These are phyloP conservation scores for Tuber aestivum DNA, from an alignment of 495 filamentous ascomycete species.

Conservation along the genomic window DNA sequence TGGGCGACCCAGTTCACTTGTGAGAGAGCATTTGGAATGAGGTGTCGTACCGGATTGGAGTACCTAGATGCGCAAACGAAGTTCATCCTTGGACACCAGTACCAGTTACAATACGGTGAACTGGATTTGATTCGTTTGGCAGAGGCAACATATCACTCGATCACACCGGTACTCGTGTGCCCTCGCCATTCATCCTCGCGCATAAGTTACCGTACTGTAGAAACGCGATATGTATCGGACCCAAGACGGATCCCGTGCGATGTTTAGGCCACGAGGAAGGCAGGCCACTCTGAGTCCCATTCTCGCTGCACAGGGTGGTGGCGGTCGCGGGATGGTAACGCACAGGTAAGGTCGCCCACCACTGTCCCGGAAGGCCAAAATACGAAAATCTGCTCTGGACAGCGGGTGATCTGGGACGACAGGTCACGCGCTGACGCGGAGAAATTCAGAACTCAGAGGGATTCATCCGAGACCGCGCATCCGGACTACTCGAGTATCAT, in stretches of 20 bases:
- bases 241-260: neutral
- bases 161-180: neutral
- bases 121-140: neutral
- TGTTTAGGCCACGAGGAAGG: neutral
- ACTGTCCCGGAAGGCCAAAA: neutral
- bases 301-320: neutral
- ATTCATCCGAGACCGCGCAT: no score
- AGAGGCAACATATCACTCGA: neutral
- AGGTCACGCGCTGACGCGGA: no score
- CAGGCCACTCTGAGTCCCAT: neutral
- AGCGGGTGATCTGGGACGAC: neutral
- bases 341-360: neutral
- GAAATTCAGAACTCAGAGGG: no score
- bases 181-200: neutral
- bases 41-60: no score
- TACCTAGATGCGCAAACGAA: neutral
- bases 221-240: neutral
- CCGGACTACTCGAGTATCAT: no score
- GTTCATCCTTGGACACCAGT: neutral
- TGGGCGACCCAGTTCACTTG: neutral
- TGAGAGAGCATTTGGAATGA: neutral
- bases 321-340: neutral
- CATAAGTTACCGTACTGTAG: neutral
- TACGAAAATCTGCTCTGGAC: neutral
- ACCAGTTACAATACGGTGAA: neutral